Evolutionary conservation across 768 basidiomycete species (phyloP), one percentile per base, ranked within the genome.

Genomic region (Mycena epipterygia): DNA sequence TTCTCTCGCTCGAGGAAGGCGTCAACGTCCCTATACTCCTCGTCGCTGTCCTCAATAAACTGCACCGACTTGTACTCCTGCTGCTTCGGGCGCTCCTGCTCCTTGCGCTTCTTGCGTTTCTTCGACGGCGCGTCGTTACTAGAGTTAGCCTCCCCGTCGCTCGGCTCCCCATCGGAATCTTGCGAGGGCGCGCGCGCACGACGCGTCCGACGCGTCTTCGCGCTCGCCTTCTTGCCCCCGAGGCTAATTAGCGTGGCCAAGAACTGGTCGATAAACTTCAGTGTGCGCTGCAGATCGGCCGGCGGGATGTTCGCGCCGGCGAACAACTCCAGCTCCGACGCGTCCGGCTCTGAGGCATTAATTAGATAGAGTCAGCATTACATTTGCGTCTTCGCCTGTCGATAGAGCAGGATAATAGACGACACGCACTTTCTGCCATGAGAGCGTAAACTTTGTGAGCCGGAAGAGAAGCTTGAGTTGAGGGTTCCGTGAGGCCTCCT

Each of bases 11-110:
- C 96, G 66, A 96, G 89, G 86, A 98, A 98, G 7, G 85, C 89
- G 57, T 93, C 91, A 79, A 95, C 92, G 76, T 93, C 91, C 19
- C 88, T 93, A 66, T 89, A 89, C 79, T 95, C 94, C 64, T 85
- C 91, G 75, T 98, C 96, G 71, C 94, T 95, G 81, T 98, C 96
- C 77, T 93, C 91, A 78, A 97, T 96, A 78, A 97, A 94, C 79
- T 95, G 92, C 13, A 95, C 95, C 9, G 93, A 94, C 79, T 95
- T 96, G 85, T 94, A 96, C 68, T 84, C 70, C 75, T 86, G 88
- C 71, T 81, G 85, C 69, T 81, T 82, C 71, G 39, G 27, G 39
- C 75, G 81, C 70, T 78, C 81, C 78, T 89, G 88, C 78, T 93
- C 93, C 77, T 89, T 91, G 74, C 83, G 85, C 79, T 88, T 90